Percentiles rank a stretch among this genome's conserved stretches.
Conservation (phyloP, 2,329 filamentous ascomycete genomes). For the Chaetomium olivaceum region DNA sequence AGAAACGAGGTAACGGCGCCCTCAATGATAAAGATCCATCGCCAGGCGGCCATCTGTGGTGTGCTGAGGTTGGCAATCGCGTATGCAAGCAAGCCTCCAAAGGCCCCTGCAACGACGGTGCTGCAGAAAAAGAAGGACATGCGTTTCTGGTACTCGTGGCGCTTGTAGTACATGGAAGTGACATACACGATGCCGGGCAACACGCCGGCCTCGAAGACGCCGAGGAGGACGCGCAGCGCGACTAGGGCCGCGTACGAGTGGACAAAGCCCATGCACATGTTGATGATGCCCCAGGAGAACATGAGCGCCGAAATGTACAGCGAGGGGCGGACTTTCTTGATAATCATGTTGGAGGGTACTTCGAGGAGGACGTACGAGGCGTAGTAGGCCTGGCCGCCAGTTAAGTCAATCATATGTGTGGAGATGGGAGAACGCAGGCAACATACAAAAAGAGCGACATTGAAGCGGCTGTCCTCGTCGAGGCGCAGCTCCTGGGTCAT, state of each 20-base stretch:
- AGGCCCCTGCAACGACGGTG: conserved; percentile 45
- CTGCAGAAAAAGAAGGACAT: conserved; percentile 47
- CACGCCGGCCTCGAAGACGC: conserved; percentile 44
- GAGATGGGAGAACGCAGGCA: not conserved
- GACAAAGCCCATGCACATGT: conserved; percentile 50
- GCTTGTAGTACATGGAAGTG: conserved; percentile 51
- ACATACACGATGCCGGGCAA: conserved; percentile 47
- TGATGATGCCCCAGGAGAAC: conserved; percentile 49
- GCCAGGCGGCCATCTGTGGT: conserved; percentile 45
- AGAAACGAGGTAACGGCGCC: conserved; percentile 46
- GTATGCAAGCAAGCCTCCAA: conserved; percentile 51
- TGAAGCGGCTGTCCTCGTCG: conserved; percentile 44
- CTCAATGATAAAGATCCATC: conserved; percentile 59
- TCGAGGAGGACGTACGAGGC: conserved; percentile 44
- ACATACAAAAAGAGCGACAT: conserved; percentile 44
- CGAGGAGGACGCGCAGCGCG: conserved; percentile 45
- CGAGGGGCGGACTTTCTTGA: conserved; percentile 43
- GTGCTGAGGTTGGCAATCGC: conserved; percentile 50
- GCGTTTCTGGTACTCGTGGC: conserved; percentile 51
- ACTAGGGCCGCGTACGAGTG: conserved; percentile 44
- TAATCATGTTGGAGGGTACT: conserved; percentile 46
- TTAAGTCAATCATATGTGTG: not conserved
- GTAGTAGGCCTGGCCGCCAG: conserved; percentile 34
- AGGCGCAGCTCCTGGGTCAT: conserved; percentile 46
- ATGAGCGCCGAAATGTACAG: conserved; percentile 43